Conservation (phyloP, 768 basidiomycete species). For the Pulveroboletus sp. region DNA sequence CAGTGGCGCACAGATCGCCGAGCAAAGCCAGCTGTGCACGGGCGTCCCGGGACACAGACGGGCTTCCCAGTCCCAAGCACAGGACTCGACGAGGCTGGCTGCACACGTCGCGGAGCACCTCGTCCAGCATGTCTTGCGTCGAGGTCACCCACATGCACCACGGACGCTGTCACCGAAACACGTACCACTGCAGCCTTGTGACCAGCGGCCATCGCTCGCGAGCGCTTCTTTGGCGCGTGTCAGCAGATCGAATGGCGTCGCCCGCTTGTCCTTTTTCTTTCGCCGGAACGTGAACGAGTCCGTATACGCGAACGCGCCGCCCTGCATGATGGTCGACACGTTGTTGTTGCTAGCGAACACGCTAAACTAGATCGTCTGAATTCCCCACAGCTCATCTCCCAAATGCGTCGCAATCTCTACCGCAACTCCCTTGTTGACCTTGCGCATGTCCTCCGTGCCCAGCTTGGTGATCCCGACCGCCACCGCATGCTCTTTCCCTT, state of each 20-base stretch:
- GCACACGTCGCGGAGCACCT: conserved; percentile 27
- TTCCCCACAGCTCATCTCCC: conserved; percentile 85
- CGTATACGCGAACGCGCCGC: conserved; percentile 35
- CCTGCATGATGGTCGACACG: background rate
- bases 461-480: conserved; percentile 84
- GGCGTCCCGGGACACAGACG: conserved; percentile 57
- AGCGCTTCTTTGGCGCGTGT: conserved; percentile 47
- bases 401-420: conserved; percentile 86
- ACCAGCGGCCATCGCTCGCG: conserved; percentile 46
- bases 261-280: conserved; percentile 30
- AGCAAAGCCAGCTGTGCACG: conserved; percentile 71
- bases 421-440: conserved; percentile 85
- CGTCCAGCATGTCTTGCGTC: conserved; percentile 35
- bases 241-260: conserved; percentile 38
- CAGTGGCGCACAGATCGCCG: conserved; percentile 46
- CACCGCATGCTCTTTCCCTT: conserved; percentile 91
- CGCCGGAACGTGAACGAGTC: conserved; percentile 53
- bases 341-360: background rate
- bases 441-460: conserved; percentile 85
- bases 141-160: background rate
- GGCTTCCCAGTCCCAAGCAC: conserved; percentile 76
- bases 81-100: conserved; percentile 39
- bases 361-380: conserved; percentile 50
- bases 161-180: conserved; percentile 21
- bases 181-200: conserved; percentile 55